Percentiles rank a stretch among this genome's conserved stretches.
Conservation (phyloP, 306 rosid species). For the Hippophae gyantsensis region DNA sequence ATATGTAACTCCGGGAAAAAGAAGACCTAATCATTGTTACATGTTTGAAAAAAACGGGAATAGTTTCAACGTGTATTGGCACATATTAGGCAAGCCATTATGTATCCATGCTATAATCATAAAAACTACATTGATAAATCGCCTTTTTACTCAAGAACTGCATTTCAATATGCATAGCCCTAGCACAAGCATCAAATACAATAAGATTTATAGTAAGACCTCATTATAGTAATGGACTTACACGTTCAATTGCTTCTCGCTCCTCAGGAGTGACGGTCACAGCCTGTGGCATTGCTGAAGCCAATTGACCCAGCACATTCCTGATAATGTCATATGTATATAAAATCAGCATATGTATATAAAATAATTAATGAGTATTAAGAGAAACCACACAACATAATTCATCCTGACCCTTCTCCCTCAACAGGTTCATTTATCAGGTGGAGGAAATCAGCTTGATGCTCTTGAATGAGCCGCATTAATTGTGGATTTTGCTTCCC, state of each 20-base stretch:
- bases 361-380: neutral
- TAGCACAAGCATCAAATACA: no score
- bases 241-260: constrained; percentile 37
- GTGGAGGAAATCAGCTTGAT: constrained; percentile 38
- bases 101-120: no score
- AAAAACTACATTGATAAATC: no score
- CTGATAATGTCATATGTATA: constrained; percentile 7
- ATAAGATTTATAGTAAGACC: no score
- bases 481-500: constrained; percentile 36
- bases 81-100: no score
- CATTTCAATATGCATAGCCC: no score
- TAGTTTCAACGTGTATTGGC: no score
- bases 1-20: no score
- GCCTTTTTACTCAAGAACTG: no score
- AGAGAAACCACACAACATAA: neutral
- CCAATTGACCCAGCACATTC: constrained; percentile 25
- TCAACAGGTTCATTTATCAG: constrained; percentile 38
- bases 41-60: no score
- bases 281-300: constrained; percentile 37
- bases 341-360: neutral
- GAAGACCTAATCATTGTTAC: no score
- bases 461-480: constrained; percentile 37
- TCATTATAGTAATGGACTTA: constrained; percentile 5
- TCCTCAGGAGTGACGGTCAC: constrained; percentile 39
- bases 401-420: constrained; percentile 27